A percentile compares a stretch with the other conserved stretches of the same genome.
These are phyloP conservation scores for Chlorella variabilis DNA, from an alignment of 163 green algal species.

Conservation along the genomic window DNA sequence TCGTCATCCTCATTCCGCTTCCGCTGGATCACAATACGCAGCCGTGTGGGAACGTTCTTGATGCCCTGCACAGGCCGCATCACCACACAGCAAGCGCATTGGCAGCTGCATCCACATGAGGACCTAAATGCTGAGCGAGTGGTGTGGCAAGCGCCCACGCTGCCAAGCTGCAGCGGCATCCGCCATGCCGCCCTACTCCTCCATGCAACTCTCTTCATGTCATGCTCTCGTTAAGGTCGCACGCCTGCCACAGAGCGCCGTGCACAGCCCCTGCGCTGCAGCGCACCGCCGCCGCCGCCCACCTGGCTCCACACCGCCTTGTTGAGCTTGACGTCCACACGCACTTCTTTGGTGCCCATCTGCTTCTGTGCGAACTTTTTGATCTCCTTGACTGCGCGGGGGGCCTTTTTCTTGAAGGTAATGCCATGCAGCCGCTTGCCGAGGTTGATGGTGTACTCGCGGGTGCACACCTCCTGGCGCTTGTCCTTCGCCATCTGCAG, in stretches of 20 bases:
- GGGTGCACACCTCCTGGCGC: slow-evolving; percentile 74
- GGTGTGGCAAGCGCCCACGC: too few species aligned
- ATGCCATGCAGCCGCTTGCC: slow-evolving; percentile 94
- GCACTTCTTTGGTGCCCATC: slow-evolving; percentile 97
- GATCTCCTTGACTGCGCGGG: slow-evolving; percentile 96
- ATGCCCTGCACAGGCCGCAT: slow-evolving; percentile 80
- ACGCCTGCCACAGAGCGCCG: too few species aligned
- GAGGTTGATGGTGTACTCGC: slow-evolving; percentile 99
- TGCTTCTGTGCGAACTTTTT: slow-evolving; percentile 94
- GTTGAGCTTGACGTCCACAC: slow-evolving; percentile 99
- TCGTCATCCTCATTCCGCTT: slow-evolving; percentile 99
- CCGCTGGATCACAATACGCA: slow-evolving; percentile 93
- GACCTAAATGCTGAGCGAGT: too few species aligned
- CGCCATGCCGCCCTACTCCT: too few species aligned
- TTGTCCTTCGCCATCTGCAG: slow-evolving; percentile 87
- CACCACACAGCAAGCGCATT: neutral
- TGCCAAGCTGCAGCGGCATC: too few species aligned
- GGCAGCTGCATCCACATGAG: too few species aligned
- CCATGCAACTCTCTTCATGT: too few species aligned
- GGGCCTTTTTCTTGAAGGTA: slow-evolving; percentile 97
- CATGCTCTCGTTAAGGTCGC: too few species aligned
- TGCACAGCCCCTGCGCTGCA: too few species aligned
- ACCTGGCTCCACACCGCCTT: slow-evolving; percentile 97
- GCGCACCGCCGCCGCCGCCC: neutral
- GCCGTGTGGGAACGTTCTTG: slow-evolving; percentile 88